These are phyloP conservation scores for Neonectria hederae DNA, from an alignment of 2,329 filamentous ascomycete species.

Conservation along the genomic window DNA sequence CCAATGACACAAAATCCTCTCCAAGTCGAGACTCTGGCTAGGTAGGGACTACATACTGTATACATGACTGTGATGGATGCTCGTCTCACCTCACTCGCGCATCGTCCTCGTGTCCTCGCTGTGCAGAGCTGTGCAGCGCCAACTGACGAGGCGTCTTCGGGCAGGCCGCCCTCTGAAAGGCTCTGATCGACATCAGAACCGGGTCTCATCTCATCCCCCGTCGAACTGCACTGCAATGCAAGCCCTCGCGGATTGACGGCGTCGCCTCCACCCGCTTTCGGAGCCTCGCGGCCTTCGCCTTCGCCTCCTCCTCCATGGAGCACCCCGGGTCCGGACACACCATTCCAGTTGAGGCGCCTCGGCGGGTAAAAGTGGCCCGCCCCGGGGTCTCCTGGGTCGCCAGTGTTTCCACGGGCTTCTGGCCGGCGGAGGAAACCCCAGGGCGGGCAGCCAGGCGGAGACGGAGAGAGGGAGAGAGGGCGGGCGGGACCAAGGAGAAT, in stretches of 20 bases:
- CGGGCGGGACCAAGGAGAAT: background rate
- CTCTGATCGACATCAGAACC: constrained; percentile 38
- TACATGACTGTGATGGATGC: constrained; percentile 4
- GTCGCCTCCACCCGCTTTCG: constrained; percentile 43
- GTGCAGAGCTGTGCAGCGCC: background rate
- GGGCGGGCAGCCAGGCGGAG: constrained; percentile 26
- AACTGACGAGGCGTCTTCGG: constrained; percentile 23
- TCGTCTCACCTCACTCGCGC: constrained; percentile 28
- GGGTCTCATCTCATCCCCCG: constrained; percentile 17
- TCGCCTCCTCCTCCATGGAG: constrained; percentile 16
- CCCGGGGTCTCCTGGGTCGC: constrained; percentile 24
- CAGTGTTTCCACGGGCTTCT: constrained; percentile 35
- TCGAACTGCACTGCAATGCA: too few species aligned
- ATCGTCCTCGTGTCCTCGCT: constrained; percentile 14
- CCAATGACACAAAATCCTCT: background rate
- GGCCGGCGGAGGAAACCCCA: constrained; percentile 9
- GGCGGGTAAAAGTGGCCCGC: constrained; percentile 43
- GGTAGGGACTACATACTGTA: constrained; percentile 8
- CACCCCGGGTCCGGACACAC: constrained; percentile 27
- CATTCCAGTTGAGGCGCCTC: constrained; percentile 38
- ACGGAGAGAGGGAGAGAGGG: constrained; percentile 15
- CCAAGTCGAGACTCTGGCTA: too few species aligned
- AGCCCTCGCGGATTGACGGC: background rate
- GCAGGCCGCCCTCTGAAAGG: constrained; percentile 24
- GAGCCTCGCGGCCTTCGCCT: constrained; percentile 38